Evolutionary conservation across 805 yeast genomes (phyloP).

Genomic region (Tetrapisispora pingtungensis): DNA sequence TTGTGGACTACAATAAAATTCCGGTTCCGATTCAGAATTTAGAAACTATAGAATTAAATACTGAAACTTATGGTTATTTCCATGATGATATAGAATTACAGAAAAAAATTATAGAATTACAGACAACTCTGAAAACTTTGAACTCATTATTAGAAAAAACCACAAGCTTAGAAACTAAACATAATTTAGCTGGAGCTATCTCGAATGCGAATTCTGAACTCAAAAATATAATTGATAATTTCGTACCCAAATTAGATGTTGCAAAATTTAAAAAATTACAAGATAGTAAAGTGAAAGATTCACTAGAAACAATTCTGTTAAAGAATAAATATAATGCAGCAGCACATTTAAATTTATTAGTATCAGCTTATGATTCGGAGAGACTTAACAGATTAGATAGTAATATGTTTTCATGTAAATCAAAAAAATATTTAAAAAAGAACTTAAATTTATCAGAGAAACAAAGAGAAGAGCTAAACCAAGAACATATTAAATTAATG

Average conservation of each 20-base stretch:
- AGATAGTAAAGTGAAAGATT: slow-evolving; percentile 7
- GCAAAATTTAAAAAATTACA: slow-evolving; percentile 3
- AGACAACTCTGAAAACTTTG: slow-evolving; percentile 11
- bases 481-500: background rate
- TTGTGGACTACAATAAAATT: no score
- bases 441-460: background rate
- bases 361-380: slow-evolving; percentile 12
- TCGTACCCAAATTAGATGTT: slow-evolving; percentile 17
- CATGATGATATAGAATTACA: slow-evolving; percentile 15
- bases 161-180: background rate
- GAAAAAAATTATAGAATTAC: slow-evolving; percentile 10
- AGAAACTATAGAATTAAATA: background rate
- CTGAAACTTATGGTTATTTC: slow-evolving; percentile 13
- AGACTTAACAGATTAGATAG: background rate
- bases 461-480: background rate
- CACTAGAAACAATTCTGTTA: slow-evolving; percentile 23
- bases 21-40: background rate
- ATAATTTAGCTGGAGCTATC: slow-evolving; percentile 10
- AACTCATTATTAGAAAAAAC: slow-evolving; percentile 6
- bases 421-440: background rate
- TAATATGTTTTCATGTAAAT: background rate
- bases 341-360: slow-evolving; percentile 17
- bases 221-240: slow-evolving; percentile 7
- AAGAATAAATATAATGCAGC: slow-evolving; percentile 20
- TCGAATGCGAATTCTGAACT: slow-evolving; percentile 12